Evolutionary conservation across 139 green algal species (phyloP).

Genomic region (Astrephomene gubernaculifera): DNA sequence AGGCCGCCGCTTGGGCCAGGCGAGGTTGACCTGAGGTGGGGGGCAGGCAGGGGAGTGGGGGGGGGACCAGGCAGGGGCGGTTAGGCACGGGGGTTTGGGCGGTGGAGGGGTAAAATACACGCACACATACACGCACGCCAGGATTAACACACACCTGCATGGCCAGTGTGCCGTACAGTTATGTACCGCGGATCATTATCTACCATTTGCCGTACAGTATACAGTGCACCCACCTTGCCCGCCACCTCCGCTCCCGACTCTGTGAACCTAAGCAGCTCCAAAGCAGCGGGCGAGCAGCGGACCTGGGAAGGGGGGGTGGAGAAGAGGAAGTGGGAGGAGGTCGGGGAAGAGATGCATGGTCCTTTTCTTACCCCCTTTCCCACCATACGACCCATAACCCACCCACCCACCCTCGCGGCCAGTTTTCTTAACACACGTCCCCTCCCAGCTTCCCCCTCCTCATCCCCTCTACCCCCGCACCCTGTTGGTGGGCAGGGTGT

Average conservation of each 20-base stretch:
- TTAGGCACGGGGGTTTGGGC: too few relatives aligned
- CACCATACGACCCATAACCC: not conserved
- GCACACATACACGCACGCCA: too few relatives aligned
- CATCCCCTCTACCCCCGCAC: not conserved
- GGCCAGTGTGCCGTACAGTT: too few relatives aligned
- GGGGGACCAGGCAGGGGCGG: too few relatives aligned
- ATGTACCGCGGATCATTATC: too few relatives aligned
- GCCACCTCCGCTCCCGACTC: constrained; percentile 28
- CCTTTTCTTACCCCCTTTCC: not conserved
- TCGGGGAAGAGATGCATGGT: not conserved
- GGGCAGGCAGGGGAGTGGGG: too few relatives aligned
- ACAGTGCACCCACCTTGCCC: constrained; percentile 34
- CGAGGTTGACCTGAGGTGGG: too few relatives aligned
- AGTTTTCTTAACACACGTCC: not conserved
- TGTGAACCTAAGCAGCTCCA: not conserved
- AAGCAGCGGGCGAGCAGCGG: not conserved
- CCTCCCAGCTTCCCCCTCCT: not conserved
- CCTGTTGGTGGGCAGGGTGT: not conserved
- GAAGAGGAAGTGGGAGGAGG: not conserved
- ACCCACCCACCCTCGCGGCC: not conserved
- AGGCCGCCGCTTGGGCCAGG: too few relatives aligned
- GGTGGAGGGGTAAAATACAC: too few relatives aligned
- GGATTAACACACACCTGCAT: too few relatives aligned
- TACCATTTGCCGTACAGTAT: too few relatives aligned
- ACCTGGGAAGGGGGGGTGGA: not conserved